Percentiles rank a stretch among this genome's conserved stretches.
These are phyloP conservation scores for Buddleja alternifolia DNA, from an alignment of 257 asterid genomes.

Conservation along the genomic window DNA sequence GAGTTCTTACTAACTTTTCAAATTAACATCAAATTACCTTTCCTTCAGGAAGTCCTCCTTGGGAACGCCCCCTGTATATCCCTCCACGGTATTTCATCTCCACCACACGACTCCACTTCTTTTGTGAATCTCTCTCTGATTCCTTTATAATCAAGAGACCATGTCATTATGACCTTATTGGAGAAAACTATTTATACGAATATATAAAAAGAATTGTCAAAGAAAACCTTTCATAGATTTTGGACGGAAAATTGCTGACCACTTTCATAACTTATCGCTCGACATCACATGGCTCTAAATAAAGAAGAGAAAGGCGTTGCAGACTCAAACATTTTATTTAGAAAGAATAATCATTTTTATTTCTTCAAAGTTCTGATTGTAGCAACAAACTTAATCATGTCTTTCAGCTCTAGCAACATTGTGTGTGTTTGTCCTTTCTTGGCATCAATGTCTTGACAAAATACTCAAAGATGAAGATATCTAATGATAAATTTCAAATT, in stretches of 20 bases:
- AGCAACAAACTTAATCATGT: neutral
- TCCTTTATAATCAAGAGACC: slow-evolving; percentile 53
- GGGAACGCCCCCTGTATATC: slow-evolving; percentile 75
- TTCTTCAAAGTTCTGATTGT: neutral
- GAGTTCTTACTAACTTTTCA: slow-evolving; percentile 22
- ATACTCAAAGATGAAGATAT: slow-evolving; percentile 8
- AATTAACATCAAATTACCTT: slow-evolving; percentile 60
- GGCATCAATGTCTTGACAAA: slow-evolving; percentile 8
- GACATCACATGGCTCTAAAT: slow-evolving; percentile 2
- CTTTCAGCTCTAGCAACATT: neutral
- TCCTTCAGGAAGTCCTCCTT: slow-evolving; percentile 99
- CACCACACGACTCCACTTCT: slow-evolving; percentile 83
- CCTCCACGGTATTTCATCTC: slow-evolving; percentile 95
- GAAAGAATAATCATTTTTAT: neutral
- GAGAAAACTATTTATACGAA: neutral
- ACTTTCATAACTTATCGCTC: neutral
- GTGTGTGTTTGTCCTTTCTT: neutral
- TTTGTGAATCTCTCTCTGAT: slow-evolving; percentile 86
- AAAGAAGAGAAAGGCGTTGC: neutral
- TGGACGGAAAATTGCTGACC: slow-evolving; percentile 5
- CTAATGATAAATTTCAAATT: neutral
- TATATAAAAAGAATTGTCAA: neutral
- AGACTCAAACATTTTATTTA: neutral
- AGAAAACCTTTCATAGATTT: neutral
- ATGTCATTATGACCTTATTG: slow-evolving; percentile 19